phyloP scores from a whole-genome alignment of 2,329 filamentous ascomycete genomes.

The Zymoseptoria crescenta region DNA sequence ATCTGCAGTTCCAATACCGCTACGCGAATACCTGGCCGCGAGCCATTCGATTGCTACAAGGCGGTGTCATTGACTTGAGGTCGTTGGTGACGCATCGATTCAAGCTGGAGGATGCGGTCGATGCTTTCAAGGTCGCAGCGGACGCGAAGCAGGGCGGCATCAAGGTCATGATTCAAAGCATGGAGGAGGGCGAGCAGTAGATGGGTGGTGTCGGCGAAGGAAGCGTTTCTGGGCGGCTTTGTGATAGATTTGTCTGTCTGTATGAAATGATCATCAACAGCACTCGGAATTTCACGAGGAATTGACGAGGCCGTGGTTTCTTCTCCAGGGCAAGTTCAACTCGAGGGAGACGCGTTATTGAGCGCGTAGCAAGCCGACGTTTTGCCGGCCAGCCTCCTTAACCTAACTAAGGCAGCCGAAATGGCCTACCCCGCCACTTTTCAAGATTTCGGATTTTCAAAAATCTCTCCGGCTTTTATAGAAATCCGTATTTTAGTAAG shows the following conservation, averaged over 20 bases:
- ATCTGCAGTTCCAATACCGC: constrained; percentile 93
- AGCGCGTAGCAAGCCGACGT: background rate
- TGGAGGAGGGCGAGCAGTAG: constrained; percentile 32
- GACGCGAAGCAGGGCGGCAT: constrained; percentile 91
- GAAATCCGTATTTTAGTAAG: too few species aligned
- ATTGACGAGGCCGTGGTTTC: background rate
- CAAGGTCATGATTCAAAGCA: constrained; percentile 87
- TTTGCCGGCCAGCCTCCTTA: background rate
- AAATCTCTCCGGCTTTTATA: too few species aligned
- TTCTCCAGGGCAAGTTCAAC: too few species aligned
- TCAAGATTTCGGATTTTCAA: too few species aligned
- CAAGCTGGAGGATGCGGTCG: constrained; percentile 72
- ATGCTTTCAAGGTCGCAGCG: constrained; percentile 82
- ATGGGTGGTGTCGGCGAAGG: background rate
- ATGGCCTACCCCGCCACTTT: too few species aligned
- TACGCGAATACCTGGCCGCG: constrained; percentile 95
- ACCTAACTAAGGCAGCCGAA: too few species aligned
- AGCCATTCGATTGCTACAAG: constrained; percentile 80
- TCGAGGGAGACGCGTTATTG: background rate
- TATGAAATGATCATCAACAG: background rate
- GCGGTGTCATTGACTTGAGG: constrained; percentile 71
- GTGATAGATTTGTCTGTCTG: background rate
- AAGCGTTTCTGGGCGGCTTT: background rate
- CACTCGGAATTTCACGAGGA: background rate
- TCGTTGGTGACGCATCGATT: constrained; percentile 85